phyloP scores from a whole-genome alignment of 352 stramenopile species.

The Globisporangium radiosum region DNA sequence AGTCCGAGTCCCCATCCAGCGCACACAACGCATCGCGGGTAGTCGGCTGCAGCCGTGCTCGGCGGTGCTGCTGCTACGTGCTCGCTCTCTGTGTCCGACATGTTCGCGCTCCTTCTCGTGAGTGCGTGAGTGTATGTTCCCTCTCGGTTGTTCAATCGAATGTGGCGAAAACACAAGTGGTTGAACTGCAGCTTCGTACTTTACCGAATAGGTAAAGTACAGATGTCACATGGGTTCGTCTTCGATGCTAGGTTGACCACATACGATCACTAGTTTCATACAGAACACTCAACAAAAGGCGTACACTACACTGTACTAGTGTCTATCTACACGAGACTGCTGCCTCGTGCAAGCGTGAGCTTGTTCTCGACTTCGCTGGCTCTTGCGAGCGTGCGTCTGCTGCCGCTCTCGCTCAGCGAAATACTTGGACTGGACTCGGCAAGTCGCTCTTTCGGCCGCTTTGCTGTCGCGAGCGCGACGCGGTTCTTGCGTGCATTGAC shows the following conservation, averaged over 20 bases:
- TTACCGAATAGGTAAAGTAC: not conserved
- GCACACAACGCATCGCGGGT: slow-evolving; percentile 61
- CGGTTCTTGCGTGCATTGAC: not conserved
- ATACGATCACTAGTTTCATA: too few relatives aligned
- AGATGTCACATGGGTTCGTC: not conserved
- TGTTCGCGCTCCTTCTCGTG: not conserved
- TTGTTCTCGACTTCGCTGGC: not conserved
- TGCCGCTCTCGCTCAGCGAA: not conserved
- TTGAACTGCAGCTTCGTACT: not conserved
- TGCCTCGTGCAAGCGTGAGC: not conserved
- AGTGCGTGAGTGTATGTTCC: not conserved
- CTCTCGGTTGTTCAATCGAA: not conserved
- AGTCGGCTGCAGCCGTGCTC: slow-evolving; percentile 10
- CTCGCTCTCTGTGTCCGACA: not conserved
- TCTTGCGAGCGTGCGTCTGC: too few relatives aligned
- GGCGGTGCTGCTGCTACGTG: not conserved
- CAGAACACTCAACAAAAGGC: too few relatives aligned
- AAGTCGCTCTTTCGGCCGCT: not conserved
- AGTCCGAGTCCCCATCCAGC: slow-evolving; percentile 62
- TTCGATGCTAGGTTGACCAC: too few relatives aligned
- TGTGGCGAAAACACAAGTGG: not conserved
- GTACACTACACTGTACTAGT: too few relatives aligned
- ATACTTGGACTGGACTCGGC: not conserved
- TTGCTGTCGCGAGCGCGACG: not conserved
- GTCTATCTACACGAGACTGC: not conserved